Base-by-base conservation (phyloP, 2,329 filamentous ascomycete genomes). In the Botrytis paeoniae region DNA sequence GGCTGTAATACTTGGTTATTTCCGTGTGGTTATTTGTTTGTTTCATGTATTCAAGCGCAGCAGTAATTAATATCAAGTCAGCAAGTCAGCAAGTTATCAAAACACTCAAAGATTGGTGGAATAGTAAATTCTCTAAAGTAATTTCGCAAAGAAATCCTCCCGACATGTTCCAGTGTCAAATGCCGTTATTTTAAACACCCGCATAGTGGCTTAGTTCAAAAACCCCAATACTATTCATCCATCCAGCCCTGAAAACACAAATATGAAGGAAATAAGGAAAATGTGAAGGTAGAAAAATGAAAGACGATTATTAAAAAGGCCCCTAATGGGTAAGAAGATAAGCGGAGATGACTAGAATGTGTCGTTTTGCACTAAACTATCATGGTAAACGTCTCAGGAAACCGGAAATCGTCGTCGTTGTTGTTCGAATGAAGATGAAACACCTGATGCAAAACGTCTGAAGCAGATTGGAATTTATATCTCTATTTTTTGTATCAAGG, bases 11-110 rank as follows among this genome's bases (percentile, higher is more conserved):
- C 9, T 60, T 35, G 29, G 6, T 20, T 22, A 3, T 60, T 3
- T 20, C 0, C 2, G 9, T 22, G 20, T 20, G 22, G 32, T 12
- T 60, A 10, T 22, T 35, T 18, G 3, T 18, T 0, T 8, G 2
- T 18, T 6, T 29, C 7, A 18, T 8, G 14, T 8, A 7, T 3
- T 29, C 6, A 29, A 16, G 0, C 6, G 12, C 12, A 16, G 25
- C 12, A 16, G 29, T 4, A 8, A 7, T 29, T 20, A 2, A 18
- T n/a, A 57, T 14, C 14, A 57, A 16, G 14, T 60, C 29, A 25
- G 8, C 20, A 22, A 0, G 54, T 32, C 54, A 59, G 8, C 7
- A 59, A 6, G 4, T 41, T 29, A 59, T 18, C 18, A 59, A 60
- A 35, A 35, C n/a, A 60, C 29, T 35, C 54, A 22, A 60, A 59